Evolutionary conservation across 2,329 filamentous ascomycete genomes (phyloP), one percentile per base, ranked within the genome.

Genomic region (Fusarium piperis): DNA sequence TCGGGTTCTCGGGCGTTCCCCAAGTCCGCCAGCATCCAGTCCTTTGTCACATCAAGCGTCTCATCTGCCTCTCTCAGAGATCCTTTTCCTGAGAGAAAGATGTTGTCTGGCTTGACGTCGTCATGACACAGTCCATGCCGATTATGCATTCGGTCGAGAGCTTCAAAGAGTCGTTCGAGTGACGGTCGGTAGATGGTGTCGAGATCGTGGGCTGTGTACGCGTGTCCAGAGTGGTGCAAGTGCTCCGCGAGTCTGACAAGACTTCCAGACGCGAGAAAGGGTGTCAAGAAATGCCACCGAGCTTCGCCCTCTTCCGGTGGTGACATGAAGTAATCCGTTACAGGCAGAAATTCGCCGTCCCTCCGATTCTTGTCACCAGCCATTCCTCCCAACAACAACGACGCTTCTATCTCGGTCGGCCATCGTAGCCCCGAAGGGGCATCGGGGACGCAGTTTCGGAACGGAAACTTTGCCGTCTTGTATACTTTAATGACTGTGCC

Each of bases 51-150:
- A 3, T 70, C 59, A n/a, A 59, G 39, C 16, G 28, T 36, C 32
- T 28, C 48, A 23, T 30, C 46, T 23, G 32, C n/a, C 9, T 23
- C 41, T 10, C 10, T 20, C 28, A 56, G 36, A 5, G 55, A 16
- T 26, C 44, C 33, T 53, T 32, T 32, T 3, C 65, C 67, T 1
- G 67, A 66, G 13, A 79, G 65, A 55, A 81, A 78, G 53, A 81
- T 76, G 38, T 80, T 81, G 58, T 77, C 78, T 9, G 74, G 65
- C 64, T 80, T 80, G 56, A 81, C 65, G 46, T 81, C 79, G 48
- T 81, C 79, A 60, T 80, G 78, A 39, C 79, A 81, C 3, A 80
- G 73, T 7, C 69, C 51, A 16, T 74, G 62, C 2, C 68, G 23
- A 11, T 26, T 48, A 66, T 80, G 79, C 51, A 80, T 76, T 20